These are phyloP conservation scores for Epichloe typhina DNA, from an alignment of 2,329 filamentous ascomycete genomes.

Conservation along the genomic window DNA sequence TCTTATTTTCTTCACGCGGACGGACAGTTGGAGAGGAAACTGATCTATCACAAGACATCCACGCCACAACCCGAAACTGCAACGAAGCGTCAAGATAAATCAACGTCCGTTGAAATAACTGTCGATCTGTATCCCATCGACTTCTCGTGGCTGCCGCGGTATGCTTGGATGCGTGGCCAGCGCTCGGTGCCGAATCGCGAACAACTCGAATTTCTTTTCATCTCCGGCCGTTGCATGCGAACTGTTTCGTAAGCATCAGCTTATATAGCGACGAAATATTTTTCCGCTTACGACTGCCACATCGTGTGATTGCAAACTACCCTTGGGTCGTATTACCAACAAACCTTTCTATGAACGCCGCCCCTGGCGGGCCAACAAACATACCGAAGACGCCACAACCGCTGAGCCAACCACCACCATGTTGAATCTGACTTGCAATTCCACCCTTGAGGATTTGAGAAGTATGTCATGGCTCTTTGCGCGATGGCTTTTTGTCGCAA, in stretches of 20 bases:
- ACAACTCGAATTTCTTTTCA: no score
- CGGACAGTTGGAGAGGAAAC: no score
- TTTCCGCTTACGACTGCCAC: not conserved
- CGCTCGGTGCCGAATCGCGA: not conserved
- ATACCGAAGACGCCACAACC: not conserved
- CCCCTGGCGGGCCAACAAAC: not conserved
- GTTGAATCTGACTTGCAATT: slow-evolving; percentile 29
- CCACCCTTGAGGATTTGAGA: slow-evolving; percentile 29
- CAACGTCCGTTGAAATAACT: no score
- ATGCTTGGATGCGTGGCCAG: not conserved
- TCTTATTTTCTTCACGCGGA: no score
- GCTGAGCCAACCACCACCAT: slow-evolving; percentile 3
- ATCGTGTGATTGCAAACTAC: not conserved
- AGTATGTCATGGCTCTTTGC: slow-evolving; percentile 17
- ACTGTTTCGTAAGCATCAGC: no score
- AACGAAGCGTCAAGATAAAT: no score
- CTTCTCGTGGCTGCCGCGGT: not conserved
- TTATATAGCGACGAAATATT: not conserved
- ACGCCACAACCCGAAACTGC: not conserved
- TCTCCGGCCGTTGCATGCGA: no score
- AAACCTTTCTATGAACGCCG: not conserved
- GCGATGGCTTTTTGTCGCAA: not conserved
- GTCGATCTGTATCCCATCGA: no score
- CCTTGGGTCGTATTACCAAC: not conserved
- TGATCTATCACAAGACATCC: not conserved